These are phyloP conservation scores for Pleurozium schreberi DNA, from an alignment of 225 moss, liverwort and hornwort genomes.

Conservation along the genomic window DNA sequence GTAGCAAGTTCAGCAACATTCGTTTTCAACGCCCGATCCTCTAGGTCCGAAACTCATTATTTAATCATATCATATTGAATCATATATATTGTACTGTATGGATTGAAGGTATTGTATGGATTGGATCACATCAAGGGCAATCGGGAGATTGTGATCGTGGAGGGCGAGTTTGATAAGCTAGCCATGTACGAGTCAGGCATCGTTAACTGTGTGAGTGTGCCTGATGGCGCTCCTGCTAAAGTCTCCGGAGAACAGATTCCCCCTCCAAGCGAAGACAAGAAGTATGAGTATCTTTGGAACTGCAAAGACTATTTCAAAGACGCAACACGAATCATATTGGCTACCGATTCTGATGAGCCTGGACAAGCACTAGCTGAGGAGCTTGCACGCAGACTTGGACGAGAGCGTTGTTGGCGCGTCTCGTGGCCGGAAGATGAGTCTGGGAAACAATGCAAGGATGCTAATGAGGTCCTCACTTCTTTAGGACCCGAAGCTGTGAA, in stretches of 20 bases:
- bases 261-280: constrained; percentile 68
- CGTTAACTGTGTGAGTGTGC: constrained; percentile 88
- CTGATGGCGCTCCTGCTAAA: constrained; percentile 87
- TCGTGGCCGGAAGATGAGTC: constrained; percentile 60
- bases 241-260: constrained; percentile 38
- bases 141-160: constrained; percentile 86
- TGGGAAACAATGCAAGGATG: constrained; percentile 73
- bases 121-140: constrained; percentile 73
- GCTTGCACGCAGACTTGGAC: constrained; percentile 89
- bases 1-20: background rate
- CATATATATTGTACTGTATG: background rate
- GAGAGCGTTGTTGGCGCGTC: constrained; percentile 98
- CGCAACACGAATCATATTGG: constrained; percentile 87
- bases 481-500: constrained; percentile 62
- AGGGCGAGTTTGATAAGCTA: constrained; percentile 97
- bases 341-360: constrained; percentile 91
- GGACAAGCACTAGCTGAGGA: constrained; percentile 95
- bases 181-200: constrained; percentile 80
- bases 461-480: constrained; percentile 72
- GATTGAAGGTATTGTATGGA: constrained; percentile 55
- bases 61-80: background rate
- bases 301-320: constrained; percentile 81
- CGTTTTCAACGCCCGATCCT: background rate
- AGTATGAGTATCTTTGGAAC: constrained; percentile 86
- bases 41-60: background rate